phyloP scores from a whole-genome alignment of 345 rosid species.

The Fremontodendron californicum region DNA sequence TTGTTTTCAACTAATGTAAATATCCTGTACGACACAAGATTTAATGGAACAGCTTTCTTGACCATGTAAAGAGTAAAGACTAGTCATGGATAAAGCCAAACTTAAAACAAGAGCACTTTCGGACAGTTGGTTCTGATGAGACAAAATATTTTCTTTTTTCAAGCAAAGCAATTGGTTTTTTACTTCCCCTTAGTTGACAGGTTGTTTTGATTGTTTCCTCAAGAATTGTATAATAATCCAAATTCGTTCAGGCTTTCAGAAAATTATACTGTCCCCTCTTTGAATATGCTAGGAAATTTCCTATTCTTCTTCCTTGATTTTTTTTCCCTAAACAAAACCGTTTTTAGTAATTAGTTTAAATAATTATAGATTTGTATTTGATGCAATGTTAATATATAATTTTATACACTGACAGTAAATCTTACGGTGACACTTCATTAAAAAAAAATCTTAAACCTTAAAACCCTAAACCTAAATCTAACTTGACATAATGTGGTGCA shows the following conservation, averaged over 20 bases:
- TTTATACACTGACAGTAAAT: too few relatives aligned
- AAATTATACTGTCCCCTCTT: background rate
- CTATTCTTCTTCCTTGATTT: background rate
- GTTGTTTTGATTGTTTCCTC: background rate
- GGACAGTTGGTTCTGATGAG: background rate
- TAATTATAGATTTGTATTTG: too few relatives aligned
- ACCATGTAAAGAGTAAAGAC: background rate
- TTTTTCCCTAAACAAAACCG: too few relatives aligned
- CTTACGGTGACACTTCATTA: too few relatives aligned
- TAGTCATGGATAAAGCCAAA: background rate
- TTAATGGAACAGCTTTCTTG: background rate
- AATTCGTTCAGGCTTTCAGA: background rate
- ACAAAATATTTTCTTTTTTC: background rate
- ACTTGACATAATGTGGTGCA: too few relatives aligned
- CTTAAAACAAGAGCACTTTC: too few relatives aligned
- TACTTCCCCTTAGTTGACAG: background rate
- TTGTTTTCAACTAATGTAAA: too few relatives aligned
- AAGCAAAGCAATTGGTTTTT: background rate
- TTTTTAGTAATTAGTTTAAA: too few relatives aligned
- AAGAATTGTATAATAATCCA: background rate
- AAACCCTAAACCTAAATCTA: too few relatives aligned
- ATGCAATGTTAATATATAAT: too few relatives aligned
- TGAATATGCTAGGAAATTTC: background rate
- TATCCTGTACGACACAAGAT: too few relatives aligned
- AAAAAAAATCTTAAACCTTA: too few relatives aligned